Percentiles rank a stretch among this genome's conserved stretches.
These are phyloP conservation scores for Microbotryum silenes-acaulis DNA, from an alignment of 1,284 basidiomycete species.

Conservation along the genomic window DNA sequence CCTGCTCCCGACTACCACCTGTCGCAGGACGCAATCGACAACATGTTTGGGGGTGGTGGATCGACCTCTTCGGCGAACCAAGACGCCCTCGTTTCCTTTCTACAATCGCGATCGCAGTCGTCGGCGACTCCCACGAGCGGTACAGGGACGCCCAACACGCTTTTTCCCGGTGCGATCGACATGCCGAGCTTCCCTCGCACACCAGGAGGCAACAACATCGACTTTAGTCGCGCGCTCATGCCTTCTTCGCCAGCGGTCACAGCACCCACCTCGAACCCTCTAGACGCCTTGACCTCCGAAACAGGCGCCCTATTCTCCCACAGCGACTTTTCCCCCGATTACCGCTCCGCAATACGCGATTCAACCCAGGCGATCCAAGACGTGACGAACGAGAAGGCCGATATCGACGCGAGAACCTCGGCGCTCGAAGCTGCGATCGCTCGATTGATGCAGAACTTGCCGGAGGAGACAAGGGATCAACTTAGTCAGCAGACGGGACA, in stretches of 20 bases:
- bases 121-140: too few species aligned
- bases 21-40: constrained; percentile 16
- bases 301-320: constrained; percentile 7
- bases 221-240: constrained; percentile 2
- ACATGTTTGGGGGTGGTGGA: constrained; percentile 4
- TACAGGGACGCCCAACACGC: too few species aligned
- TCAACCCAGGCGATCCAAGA: constrained; percentile 8
- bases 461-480: constrained; percentile 23
- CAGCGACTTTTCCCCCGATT: not conserved
- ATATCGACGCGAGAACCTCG: constrained; percentile 26
- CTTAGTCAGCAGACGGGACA: constrained; percentile 5
- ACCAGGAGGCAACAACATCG: not conserved
- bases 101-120: not conserved
- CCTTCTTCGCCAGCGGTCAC: not conserved
- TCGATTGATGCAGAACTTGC: constrained; percentile 20
- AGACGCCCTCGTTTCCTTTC: constrained; percentile 7
- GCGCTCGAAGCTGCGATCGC: constrained; percentile 27
- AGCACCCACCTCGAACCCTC: not conserved
- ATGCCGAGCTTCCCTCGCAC: too few species aligned
- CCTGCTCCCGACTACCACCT: constrained; percentile 2
- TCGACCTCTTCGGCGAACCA: constrained; percentile 3
- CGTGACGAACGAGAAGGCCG: constrained; percentile 18
- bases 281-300: constrained; percentile 2
- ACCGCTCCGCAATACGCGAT: constrained; percentile 4
- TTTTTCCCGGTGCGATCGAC: too few species aligned